Conservation (phyloP, 176 grass and related monocot species). For the Aegilops speltoides region DNA sequence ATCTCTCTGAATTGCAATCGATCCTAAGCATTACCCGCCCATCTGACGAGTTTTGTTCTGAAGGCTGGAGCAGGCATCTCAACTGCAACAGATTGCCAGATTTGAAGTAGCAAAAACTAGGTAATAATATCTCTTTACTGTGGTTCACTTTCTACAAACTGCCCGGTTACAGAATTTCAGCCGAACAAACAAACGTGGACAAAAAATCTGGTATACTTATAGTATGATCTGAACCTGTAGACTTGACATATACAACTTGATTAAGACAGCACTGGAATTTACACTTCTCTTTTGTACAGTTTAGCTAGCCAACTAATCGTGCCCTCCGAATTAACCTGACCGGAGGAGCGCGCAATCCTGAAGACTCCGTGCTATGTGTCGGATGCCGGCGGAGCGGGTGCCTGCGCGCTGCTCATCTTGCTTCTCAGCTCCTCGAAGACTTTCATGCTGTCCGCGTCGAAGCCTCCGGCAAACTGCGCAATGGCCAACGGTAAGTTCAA, state of each 20-base stretch:
- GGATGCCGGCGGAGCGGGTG: slow-evolving; percentile 13
- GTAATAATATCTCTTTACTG: not conserved
- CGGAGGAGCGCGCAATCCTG: not conserved
- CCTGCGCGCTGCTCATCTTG: slow-evolving; percentile 44
- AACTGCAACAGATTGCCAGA: not conserved
- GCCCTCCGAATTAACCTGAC: not conserved
- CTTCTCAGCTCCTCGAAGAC: slow-evolving; percentile 89
- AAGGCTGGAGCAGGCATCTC: not conserved
- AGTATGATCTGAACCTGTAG: slow-evolving; percentile 2
- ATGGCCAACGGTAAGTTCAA: not conserved
- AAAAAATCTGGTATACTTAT: not conserved
- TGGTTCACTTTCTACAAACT: slow-evolving; percentile 28
- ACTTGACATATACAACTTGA: slow-evolving; percentile 22
- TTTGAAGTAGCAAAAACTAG: not conserved
- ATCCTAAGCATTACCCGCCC: too few species aligned
- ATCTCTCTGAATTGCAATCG: too few species aligned
- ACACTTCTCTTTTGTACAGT: slow-evolving; percentile 29
- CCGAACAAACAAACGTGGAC: slow-evolving; percentile 9
- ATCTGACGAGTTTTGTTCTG: not conserved
- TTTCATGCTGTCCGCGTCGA: slow-evolving; percentile 86
- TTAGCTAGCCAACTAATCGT: slow-evolving; percentile 27
- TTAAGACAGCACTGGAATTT: slow-evolving; percentile 21
- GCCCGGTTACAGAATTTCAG: not conserved
- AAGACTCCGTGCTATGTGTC: slow-evolving; percentile 2
- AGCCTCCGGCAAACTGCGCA: slow-evolving; percentile 84